Evolutionary conservation across 805 yeast genomes (phyloP).

Genomic region (Debaryomyces hansenii): DNA sequence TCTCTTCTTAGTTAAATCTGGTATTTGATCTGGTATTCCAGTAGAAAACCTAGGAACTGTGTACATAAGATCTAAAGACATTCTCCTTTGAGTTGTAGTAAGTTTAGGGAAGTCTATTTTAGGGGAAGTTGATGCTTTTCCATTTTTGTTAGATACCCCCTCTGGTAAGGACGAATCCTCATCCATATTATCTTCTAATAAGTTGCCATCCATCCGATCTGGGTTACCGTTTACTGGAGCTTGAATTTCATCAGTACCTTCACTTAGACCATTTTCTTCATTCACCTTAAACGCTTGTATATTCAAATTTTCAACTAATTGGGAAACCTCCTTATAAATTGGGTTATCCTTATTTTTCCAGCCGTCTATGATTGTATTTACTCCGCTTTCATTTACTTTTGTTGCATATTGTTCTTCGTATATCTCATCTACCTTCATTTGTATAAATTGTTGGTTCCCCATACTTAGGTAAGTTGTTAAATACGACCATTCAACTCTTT

Average conservation of each 20-base stretch:
- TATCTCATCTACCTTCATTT: constrained; percentile 22
- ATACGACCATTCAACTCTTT: constrained; percentile 18
- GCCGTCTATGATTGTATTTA: constrained; percentile 4
- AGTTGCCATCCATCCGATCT: background rate
- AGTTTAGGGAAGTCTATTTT: constrained; percentile 16
- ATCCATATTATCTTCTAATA: background rate
- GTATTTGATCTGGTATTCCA: background rate
- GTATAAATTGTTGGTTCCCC: constrained; percentile 15
- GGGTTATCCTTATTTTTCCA: constrained; percentile 7
- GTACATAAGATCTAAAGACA: constrained; percentile 29
- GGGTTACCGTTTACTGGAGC: background rate
- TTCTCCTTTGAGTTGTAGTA: constrained; percentile 20
- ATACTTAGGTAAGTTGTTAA: constrained; percentile 11
- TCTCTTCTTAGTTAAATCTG: constrained; percentile 6
- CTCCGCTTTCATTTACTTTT: constrained; percentile 2
- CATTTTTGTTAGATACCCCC: background rate
- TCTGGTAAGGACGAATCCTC: background rate
- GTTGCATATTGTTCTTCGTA: constrained; percentile 14
- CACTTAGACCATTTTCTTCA: background rate
- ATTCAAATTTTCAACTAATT: constrained; percentile 7
- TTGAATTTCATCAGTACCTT: background rate
- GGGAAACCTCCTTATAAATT: constrained; percentile 10
- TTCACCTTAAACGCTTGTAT: constrained; percentile 5
- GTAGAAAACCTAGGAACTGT: background rate
- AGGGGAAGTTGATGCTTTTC: background rate